Evolutionary conservation across 257 asterid genomes (phyloP).

Genomic region (Nicotiana tabacum): DNA sequence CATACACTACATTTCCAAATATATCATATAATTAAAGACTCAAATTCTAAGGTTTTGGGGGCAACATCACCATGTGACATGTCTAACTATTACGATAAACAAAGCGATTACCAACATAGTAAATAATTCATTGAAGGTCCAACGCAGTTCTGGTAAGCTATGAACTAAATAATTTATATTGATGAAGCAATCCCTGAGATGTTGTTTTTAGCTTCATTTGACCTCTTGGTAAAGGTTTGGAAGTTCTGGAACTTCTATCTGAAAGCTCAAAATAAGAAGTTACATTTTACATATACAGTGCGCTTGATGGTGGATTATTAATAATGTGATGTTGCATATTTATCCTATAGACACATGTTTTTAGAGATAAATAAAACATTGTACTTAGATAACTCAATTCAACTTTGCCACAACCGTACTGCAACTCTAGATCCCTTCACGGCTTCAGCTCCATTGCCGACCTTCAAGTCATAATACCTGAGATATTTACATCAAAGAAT

Average conservation of each 20-base stretch:
- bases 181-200: not conserved
- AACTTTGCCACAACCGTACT: constrained; percentile 79
- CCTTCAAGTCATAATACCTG: constrained; percentile 91
- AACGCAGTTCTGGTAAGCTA: not conserved
- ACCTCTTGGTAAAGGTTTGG: not conserved
- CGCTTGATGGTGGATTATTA: not conserved
- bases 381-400: constrained; percentile 42
- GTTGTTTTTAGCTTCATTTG: not conserved
- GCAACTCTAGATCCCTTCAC: constrained; percentile 99
- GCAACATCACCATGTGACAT: not conserved
- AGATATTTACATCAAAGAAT: constrained; percentile 15
- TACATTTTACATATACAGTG: not conserved
- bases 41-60: not conserved
- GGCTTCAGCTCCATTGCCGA: constrained; percentile 78
- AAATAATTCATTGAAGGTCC: not conserved
- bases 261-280: not conserved
- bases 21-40: not conserved
- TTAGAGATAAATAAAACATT: constrained; percentile 19
- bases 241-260: not conserved
- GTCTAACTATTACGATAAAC: not conserved
- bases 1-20: not conserved
- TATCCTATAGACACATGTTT: not conserved
- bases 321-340: not conserved
- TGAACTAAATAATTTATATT: not conserved
- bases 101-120: not conserved